A percentile compares a stretch with the other conserved stretches of the same genome.
phyloP scores from a whole-genome alignment of 352 stramenopile species.

The Blastocystis sp. region DNA sequence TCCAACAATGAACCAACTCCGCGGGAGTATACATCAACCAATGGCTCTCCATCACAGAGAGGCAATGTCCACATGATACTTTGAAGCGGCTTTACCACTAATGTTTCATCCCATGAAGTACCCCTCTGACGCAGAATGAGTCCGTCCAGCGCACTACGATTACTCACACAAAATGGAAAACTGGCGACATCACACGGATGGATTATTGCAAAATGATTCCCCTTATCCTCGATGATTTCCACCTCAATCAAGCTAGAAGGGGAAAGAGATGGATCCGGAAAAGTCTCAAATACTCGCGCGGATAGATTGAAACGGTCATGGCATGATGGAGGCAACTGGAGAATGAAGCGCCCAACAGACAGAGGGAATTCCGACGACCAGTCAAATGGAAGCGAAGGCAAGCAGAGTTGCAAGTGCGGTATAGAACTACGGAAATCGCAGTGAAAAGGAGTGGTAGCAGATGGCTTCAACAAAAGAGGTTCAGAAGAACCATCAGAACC shows the following conservation, averaged over 20 bases:
- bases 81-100: neutral
- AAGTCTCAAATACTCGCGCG: neutral
- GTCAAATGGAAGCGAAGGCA: neutral
- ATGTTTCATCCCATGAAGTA: neutral
- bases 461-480: neutral
- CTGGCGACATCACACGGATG: neutral
- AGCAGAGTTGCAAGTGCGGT: neutral
- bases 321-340: neutral
- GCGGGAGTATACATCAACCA: neutral
- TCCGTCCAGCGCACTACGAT: neutral
- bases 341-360: neutral
- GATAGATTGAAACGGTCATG: neutral
- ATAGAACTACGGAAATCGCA: neutral
- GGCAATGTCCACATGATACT: neutral
- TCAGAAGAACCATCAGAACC: neutral
- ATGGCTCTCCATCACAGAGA: neutral
- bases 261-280: neutral
- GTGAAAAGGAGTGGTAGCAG: neutral
- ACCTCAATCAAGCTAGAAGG: neutral
- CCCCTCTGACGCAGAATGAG: neutral
- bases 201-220: neutral
- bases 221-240: neutral
- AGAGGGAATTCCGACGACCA: neutral
- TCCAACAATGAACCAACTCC: neutral
- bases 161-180: constrained; percentile 15